phyloP scores from a whole-genome alignment of 768 basidiomycete genomes.

The Lactifluus echinatus region DNA sequence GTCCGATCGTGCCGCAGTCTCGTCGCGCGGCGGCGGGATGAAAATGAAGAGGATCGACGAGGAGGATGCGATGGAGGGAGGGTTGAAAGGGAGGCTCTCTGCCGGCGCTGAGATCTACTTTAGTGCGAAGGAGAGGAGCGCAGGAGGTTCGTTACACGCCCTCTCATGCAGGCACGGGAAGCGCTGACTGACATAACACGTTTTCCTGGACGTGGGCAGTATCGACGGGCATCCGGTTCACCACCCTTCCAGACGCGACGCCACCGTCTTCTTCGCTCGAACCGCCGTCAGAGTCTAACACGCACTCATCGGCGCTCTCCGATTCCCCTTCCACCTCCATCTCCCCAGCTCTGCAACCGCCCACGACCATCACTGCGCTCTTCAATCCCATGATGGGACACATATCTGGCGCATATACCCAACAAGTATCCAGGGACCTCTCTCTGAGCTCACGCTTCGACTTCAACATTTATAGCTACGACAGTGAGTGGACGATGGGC shows the following conservation, averaged over 20 bases:
- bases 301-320: conserved; percentile 27
- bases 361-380: conserved; percentile 88
- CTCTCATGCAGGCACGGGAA: too few relatives aligned
- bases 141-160: conserved; percentile 52
- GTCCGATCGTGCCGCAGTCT: conserved; percentile 28
- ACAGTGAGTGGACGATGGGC: conserved; percentile 93
- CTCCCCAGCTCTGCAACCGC: conserved; percentile 53
- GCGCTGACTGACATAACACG: neutral
- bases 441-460: conserved; percentile 86
- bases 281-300: conserved; percentile 31
- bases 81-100: conserved; percentile 82
- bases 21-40: conserved; percentile 15
- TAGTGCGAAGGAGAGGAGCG: conserved; percentile 87
- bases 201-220: conserved; percentile 46
- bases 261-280: conserved; percentile 47
- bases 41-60: conserved; percentile 80
- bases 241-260: conserved; percentile 77
- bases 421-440: conserved; percentile 77
- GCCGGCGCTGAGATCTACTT: conserved; percentile 92
- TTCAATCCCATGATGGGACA: conserved; percentile 97
- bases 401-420: conserved; percentile 83
- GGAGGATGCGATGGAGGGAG: conserved; percentile 88
- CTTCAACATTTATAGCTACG: conserved; percentile 95
- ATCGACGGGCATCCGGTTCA: conserved; percentile 90
- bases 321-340: conserved; percentile 24